Conservation (phyloP, 1,284 basidiomycete species). For the Pterulicium gracile region DNA sequence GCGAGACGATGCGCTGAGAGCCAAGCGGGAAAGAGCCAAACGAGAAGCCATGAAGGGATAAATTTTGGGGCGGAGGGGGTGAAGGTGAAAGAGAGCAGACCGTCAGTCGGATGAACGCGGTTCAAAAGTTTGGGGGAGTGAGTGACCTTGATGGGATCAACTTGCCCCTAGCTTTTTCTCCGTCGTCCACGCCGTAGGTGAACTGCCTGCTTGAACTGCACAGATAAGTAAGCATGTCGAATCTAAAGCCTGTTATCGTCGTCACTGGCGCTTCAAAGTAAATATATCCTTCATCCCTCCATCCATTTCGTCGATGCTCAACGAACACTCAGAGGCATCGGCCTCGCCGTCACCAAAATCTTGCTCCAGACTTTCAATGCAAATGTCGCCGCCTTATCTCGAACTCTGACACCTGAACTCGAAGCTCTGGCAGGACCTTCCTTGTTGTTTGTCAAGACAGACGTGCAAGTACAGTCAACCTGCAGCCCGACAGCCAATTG, state of each 20-base stretch:
- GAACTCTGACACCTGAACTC: slow-evolving; percentile 57
- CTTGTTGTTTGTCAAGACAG: slow-evolving; percentile 53
- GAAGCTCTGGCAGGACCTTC: slow-evolving; percentile 35
- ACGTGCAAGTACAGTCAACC: slow-evolving; percentile 57
- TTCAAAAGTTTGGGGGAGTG: too few relatives aligned
- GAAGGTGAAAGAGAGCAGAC: slow-evolving; percentile 13
- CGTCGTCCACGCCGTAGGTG: too few relatives aligned
- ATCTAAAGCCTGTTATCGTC: slow-evolving; percentile 41
- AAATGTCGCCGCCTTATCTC: slow-evolving; percentile 68
- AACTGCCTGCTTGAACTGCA: slow-evolving; percentile 1
- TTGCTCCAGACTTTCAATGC: slow-evolving; percentile 52
- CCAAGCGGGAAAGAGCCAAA: slow-evolving; percentile 51
- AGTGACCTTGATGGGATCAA: too few relatives aligned
- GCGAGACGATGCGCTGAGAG: slow-evolving; percentile 25
- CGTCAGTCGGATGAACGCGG: slow-evolving; percentile 14
- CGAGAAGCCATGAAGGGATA: slow-evolving; percentile 48
- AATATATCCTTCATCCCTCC: slow-evolving; percentile 10
- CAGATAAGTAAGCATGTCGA: slow-evolving; percentile 6
- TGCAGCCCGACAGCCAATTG: slow-evolving; percentile 10
- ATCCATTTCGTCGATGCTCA: slow-evolving; percentile 8
- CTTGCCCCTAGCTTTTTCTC: too few relatives aligned
- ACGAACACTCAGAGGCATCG: slow-evolving; percentile 60
- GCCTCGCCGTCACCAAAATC: slow-evolving; percentile 58
- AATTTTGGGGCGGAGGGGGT: slow-evolving; percentile 17
- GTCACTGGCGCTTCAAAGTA: slow-evolving; percentile 75